Conservation (phyloP, 108 stramenopile species). For the Hondaea fermentalgiana region DNA sequence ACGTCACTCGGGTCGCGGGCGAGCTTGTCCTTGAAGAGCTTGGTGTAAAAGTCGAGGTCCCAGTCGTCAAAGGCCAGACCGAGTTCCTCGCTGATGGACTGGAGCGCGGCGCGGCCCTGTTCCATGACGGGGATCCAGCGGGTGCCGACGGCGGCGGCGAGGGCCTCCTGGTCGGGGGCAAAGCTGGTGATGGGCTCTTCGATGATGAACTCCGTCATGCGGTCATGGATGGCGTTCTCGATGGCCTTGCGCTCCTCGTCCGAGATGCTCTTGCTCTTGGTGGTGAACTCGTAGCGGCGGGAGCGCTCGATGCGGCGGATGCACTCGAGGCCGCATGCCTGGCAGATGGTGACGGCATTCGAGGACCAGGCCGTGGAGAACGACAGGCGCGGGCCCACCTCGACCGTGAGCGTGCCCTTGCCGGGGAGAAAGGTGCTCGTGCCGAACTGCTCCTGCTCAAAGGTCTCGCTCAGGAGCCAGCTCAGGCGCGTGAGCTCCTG, state of each 20-base stretch:
- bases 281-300: slow-evolving; percentile 58
- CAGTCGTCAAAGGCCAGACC: slow-evolving; percentile 96
- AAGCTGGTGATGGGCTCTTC: slow-evolving; percentile 64
- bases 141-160: slow-evolving; percentile 56
- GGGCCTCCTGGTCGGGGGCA: slow-evolving; percentile 34
- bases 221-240: slow-evolving; percentile 71
- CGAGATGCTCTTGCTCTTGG: slow-evolving; percentile 24
- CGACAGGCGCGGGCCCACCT: slow-evolving; percentile 95
- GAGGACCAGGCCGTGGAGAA: slow-evolving; percentile 92
- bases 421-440: neutral
- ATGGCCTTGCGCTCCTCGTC: slow-evolving; percentile 41
- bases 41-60: slow-evolving; percentile 93
- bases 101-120: slow-evolving; percentile 76
- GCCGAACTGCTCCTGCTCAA: slow-evolving; percentile 20
- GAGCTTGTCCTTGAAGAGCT: slow-evolving; percentile 86
- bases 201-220: slow-evolving; percentile 96
- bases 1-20: slow-evolving; percentile 91
- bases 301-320: slow-evolving; percentile 74
- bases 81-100: slow-evolving; percentile 71
- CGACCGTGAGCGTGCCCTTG: slow-evolving; percentile 49
- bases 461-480: slow-evolving; percentile 36
- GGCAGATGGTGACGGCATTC: slow-evolving; percentile 80
- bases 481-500: neutral
- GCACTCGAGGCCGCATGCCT: slow-evolving; percentile 62
- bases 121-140: slow-evolving; percentile 75